Evolutionary conservation across 495 filamentous ascomycete species (phyloP).

Genomic region (Emericellopsis terricola): DNA sequence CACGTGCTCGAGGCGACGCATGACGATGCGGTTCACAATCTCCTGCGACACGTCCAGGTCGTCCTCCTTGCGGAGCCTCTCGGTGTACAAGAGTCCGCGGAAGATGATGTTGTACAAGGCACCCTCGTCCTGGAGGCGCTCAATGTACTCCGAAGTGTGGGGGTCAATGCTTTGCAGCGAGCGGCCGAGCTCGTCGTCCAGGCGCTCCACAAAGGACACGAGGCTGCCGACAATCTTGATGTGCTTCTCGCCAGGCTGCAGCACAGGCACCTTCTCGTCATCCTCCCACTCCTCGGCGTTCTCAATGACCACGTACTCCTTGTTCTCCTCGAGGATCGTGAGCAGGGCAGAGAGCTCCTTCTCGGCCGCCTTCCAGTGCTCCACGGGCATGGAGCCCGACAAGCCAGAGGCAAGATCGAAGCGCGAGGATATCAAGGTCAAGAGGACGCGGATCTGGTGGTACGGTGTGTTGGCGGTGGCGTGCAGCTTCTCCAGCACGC

Average conservation of each 20-base stretch:
- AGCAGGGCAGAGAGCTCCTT: conserved; percentile 65
- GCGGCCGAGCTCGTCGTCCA: conserved; percentile 94
- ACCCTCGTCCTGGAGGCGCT: conserved; percentile 78
- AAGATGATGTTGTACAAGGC: conserved; percentile 85
- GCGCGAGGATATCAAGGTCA: conserved; percentile 81
- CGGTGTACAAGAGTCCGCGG: conserved; percentile 70
- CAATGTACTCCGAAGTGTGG: conserved; percentile 97
- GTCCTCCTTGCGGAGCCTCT: conserved; percentile 50
- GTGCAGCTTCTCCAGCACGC: conserved; percentile 87
- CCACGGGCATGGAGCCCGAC: conserved; percentile 74
- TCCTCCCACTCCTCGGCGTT: conserved; percentile 97
- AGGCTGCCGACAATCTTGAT: conserved; percentile 84
- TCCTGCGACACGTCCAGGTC: conserved; percentile 65
- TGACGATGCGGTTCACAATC: conserved; percentile 73
- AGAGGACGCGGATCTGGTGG: conserved; percentile 81
- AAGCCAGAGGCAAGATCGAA: conserved; percentile 81
- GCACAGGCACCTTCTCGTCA: conserved; percentile 74
- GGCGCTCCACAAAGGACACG: conserved; percentile 83
- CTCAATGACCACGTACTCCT: conserved; percentile 69
- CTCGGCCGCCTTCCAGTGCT: conserved; percentile 94
- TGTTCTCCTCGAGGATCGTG: conserved; percentile 57
- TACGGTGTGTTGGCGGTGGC: conserved; percentile 82
- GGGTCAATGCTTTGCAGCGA: conserved; percentile 94
- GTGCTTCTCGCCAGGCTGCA: conserved; percentile 50
- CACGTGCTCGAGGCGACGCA: conserved; percentile 86